These are phyloP conservation scores for Cenchrus americanus DNA, from an alignment of 176 grass and related monocot genomes.

Conservation along the genomic window DNA sequence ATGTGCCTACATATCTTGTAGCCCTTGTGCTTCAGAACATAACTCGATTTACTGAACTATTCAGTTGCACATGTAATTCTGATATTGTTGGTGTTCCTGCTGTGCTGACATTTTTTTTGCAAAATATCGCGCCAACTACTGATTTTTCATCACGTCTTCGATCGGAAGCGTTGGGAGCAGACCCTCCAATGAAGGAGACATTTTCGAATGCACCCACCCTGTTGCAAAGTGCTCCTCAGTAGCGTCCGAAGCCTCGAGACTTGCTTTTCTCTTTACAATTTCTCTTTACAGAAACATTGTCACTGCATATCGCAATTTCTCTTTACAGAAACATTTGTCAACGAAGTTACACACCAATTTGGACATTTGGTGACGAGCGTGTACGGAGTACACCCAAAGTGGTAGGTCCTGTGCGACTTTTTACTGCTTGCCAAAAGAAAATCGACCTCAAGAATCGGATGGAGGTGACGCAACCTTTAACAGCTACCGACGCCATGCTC, in stretches of 20 bases:
- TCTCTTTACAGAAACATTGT: constrained; percentile 4
- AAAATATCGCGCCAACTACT: neutral
- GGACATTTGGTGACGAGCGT: neutral
- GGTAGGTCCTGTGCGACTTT: neutral
- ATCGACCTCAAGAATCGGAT: neutral
- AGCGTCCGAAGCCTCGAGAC: neutral
- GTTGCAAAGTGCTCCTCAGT: neutral
- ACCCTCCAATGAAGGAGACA: neutral
- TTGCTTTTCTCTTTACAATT: no score
- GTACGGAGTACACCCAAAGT: neutral
- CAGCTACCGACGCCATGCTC: no score
- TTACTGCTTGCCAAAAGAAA: neutral
- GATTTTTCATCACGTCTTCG: neutral
- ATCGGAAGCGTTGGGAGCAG: neutral
- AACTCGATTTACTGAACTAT: neutral
- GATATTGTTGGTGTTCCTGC: neutral
- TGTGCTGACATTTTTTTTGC: neutral
- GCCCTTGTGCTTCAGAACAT: neutral
- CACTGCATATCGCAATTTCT: no score
- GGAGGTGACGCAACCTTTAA: neutral
- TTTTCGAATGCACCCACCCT: neutral
- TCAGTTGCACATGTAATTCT: neutral
- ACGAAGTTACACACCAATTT: neutral
- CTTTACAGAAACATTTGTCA: neutral
- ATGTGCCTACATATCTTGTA: neutral